These are phyloP conservation scores for Didymella lethalis DNA, from an alignment of 2,329 filamentous ascomycete genomes.

Conservation along the genomic window DNA sequence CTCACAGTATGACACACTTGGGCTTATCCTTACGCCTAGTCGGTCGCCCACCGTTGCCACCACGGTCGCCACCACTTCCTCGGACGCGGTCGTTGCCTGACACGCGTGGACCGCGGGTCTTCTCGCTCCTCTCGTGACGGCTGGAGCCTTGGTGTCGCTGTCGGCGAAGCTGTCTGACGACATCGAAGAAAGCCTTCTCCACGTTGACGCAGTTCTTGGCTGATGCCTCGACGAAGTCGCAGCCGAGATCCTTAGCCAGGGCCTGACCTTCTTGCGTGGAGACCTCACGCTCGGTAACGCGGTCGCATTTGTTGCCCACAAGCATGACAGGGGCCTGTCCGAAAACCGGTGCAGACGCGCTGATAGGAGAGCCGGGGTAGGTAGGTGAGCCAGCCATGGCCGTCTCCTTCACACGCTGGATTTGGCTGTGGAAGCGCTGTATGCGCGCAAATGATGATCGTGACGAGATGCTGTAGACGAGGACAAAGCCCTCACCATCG, in stretches of 20 bases:
- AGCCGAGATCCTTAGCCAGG: constrained; percentile 87
- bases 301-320: constrained; percentile 97
- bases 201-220: constrained; percentile 99
- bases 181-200: constrained; percentile 98
- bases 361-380: constrained; percentile 77
- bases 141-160: constrained; percentile 67
- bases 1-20: constrained; percentile 49
- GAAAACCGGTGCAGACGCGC: constrained; percentile 59
- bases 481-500: constrained; percentile 94
- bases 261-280: constrained; percentile 96
- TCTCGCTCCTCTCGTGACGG: constrained; percentile 28
- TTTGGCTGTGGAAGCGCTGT: constrained; percentile 94
- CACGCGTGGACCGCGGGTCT: constrained; percentile 25
- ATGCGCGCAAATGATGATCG: constrained; percentile 94
- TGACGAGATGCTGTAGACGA: constrained; percentile 98
- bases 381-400: constrained; percentile 74
- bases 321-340: constrained; percentile 93
- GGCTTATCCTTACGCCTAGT: constrained; percentile 39
- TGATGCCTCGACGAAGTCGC: constrained; percentile 95
- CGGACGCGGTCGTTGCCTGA: constrained; percentile 30
- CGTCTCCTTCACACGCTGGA: constrained; percentile 96
- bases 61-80: constrained; percentile 26
- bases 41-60: constrained; percentile 24
- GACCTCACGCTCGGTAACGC: constrained; percentile 93
- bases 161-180: constrained; percentile 86